Percentiles rank a stretch among this genome's conserved stretches.
phyloP scores from a whole-genome alignment of 1,139 yeast species.

The Candida sojae region DNA sequence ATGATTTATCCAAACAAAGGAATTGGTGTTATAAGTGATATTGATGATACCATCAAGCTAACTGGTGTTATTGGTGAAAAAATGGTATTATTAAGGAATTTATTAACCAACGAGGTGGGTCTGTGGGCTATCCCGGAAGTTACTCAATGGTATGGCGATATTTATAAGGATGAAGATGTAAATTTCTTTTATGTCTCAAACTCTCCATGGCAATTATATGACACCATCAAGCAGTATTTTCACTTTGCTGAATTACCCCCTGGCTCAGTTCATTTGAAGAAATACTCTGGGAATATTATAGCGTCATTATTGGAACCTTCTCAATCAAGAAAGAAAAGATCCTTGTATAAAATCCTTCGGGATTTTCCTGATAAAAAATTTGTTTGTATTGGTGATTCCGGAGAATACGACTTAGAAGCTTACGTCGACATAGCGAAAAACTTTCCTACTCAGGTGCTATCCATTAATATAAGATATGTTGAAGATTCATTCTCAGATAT shows the following conservation, averaged over 20 bases:
- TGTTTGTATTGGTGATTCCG: slow-evolving; percentile 90
- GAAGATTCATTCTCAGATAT: slow-evolving; percentile 62
- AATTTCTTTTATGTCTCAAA: slow-evolving; percentile 91
- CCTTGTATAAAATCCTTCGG: slow-evolving; percentile 60
- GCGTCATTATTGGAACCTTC: slow-evolving; percentile 86
- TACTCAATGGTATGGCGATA: slow-evolving; percentile 62
- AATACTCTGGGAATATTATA: slow-evolving; percentile 78
- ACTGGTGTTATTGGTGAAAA: slow-evolving; percentile 92
- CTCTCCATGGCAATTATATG: slow-evolving; percentile 88
- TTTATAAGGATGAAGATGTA: slow-evolving; percentile 41
- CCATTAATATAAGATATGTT: slow-evolving; percentile 82
- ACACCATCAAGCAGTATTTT: slow-evolving; percentile 63
- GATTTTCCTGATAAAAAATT: slow-evolving; percentile 82
- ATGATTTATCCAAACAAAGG: slow-evolving; percentile 50
- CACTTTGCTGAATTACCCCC: slow-evolving; percentile 59
- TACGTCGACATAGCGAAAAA: slow-evolving; percentile 68
- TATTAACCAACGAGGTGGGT: slow-evolving; percentile 63
- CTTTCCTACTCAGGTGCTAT: slow-evolving; percentile 65
- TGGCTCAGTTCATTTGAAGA: slow-evolving; percentile 83
- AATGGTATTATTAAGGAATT: slow-evolving; percentile 75
- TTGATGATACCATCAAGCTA: slow-evolving; percentile 89
- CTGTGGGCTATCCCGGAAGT: slow-evolving; percentile 76
- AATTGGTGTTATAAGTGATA: slow-evolving; percentile 80
- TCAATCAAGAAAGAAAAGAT: slow-evolving; percentile 71
- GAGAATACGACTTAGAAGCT: slow-evolving; percentile 93